Conservation (phyloP, 163 green algal genomes). For the Scenedesmus sp. region DNA sequence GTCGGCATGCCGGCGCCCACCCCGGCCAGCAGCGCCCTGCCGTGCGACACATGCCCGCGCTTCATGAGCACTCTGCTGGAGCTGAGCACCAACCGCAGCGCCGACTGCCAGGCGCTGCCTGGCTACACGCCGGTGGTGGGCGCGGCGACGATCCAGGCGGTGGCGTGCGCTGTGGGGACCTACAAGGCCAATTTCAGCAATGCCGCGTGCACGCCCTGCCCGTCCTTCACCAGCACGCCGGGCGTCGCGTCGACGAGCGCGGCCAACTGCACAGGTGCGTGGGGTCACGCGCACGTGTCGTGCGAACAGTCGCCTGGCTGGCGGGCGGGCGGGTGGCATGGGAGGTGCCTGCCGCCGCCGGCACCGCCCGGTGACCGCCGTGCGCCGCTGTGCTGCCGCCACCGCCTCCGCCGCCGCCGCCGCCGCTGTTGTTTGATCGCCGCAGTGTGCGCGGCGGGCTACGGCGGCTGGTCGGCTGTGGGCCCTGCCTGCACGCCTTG, state of each 20-base stretch:
- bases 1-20: constrained; percentile 29
- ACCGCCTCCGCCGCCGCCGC: neutral
- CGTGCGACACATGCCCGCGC: constrained; percentile 25
- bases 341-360: too few species aligned
- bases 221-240: constrained; percentile 1
- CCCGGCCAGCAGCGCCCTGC: too few species aligned
- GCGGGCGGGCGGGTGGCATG: too few species aligned
- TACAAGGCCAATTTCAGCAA: constrained; percentile 9
- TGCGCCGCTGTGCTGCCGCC: neutral
- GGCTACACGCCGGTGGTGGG: constrained; percentile 10
- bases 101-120: constrained; percentile 17
- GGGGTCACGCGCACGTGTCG: neutral
- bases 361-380: too few species aligned
- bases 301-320: too few species aligned
- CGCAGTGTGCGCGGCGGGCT: constrained; percentile 30
- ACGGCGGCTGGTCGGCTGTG: constrained; percentile 11
- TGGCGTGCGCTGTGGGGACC: neutral
- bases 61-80: constrained; percentile 7
- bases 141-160: too few species aligned
- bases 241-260: neutral
- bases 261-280: constrained; percentile 5
- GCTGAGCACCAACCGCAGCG: constrained; percentile 1
- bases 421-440: neutral
- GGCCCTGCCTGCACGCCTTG: too few species aligned
- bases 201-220: constrained; percentile 1